A percentile compares a stretch with the other conserved stretches of the same genome.
Conservation (phyloP, 805 yeast species). For the Ascoidea tarda region DNA sequence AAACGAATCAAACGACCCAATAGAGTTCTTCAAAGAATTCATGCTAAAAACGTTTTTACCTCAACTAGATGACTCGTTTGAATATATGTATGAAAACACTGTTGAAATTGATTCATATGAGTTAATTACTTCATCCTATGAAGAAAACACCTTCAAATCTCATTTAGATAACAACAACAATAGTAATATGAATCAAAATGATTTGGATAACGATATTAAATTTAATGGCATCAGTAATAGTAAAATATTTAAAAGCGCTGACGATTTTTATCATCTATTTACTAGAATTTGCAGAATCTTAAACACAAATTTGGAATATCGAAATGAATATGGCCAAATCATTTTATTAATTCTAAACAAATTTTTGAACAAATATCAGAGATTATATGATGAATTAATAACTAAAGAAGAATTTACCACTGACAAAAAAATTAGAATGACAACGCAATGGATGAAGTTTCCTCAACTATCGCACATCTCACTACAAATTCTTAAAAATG, state of each 20-base stretch:
- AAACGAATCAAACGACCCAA: conserved; percentile 15
- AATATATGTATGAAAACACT: conserved; percentile 33
- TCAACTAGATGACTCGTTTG: conserved; percentile 42
- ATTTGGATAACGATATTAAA: background rate
- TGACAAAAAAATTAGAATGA: conserved; percentile 10
- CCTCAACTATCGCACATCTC: conserved; percentile 19
- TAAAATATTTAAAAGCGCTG: conserved; percentile 26
- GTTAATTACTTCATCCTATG: conserved; percentile 19
- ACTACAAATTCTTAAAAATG: conserved; percentile 15
- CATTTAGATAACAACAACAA: no score
- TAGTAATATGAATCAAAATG: no score
- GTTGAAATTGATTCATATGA: conserved; percentile 26
- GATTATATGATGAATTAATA: conserved; percentile 17
- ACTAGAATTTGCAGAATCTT: conserved; percentile 33
- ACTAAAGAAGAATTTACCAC: conserved; percentile 1
- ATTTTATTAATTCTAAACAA: conserved; percentile 23
- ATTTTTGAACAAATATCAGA: conserved; percentile 22
- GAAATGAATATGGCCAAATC: conserved; percentile 37
- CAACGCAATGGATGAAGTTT: conserved; percentile 22
- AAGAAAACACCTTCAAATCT: conserved; percentile 13
- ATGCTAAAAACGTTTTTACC: conserved; percentile 55
- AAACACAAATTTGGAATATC: conserved; percentile 44
- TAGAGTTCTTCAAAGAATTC: conserved; percentile 43
- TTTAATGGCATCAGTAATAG: conserved; percentile 4
- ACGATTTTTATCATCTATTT: conserved; percentile 32